phyloP scores from a whole-genome alignment of 2,329 filamentous ascomycete species.

The Coniella lustricola region DNA sequence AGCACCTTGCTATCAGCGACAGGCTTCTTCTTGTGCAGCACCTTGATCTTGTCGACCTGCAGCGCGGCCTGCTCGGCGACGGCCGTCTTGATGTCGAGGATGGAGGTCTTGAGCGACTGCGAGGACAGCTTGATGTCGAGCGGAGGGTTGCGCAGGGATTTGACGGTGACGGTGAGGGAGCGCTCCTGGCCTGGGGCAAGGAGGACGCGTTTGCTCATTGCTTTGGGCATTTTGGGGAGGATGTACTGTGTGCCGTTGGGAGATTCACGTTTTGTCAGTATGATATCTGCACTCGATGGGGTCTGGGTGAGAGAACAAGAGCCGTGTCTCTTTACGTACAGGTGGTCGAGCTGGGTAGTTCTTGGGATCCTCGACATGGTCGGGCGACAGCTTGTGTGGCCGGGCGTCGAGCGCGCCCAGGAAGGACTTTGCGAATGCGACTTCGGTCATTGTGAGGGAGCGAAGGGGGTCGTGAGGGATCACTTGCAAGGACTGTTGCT shows the following conservation, averaged over 20 bases:
- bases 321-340: constrained; percentile 43
- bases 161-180: constrained; percentile 55
- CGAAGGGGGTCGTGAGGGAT: not conserved
- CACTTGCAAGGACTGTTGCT: not conserved
- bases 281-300: not conserved
- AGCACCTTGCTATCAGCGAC: constrained; percentile 70
- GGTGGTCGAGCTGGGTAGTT: constrained; percentile 69
- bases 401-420: constrained; percentile 72
- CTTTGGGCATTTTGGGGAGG: constrained; percentile 60
- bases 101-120: constrained; percentile 60
- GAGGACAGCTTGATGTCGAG: constrained; percentile 60
- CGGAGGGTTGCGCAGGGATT: constrained; percentile 69
- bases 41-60: constrained; percentile 71
- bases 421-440: constrained; percentile 78
- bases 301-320: not conserved
- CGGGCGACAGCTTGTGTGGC: constrained; percentile 73
- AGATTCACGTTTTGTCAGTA: constrained; percentile 11
- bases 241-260: constrained; percentile 56
- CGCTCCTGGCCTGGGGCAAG: constrained; percentile 46
- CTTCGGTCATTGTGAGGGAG: constrained; percentile 62
- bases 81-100: constrained; percentile 69
- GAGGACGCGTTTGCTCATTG: constrained; percentile 28
- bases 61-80: constrained; percentile 59
- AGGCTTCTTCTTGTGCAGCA: constrained; percentile 84
- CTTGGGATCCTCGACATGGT: constrained; percentile 83